A percentile compares a stretch with the other conserved stretches of the same genome.
phyloP scores from a whole-genome alignment of 192 early-diverging fungal genomes.

The Backusella tuberculispora region DNA sequence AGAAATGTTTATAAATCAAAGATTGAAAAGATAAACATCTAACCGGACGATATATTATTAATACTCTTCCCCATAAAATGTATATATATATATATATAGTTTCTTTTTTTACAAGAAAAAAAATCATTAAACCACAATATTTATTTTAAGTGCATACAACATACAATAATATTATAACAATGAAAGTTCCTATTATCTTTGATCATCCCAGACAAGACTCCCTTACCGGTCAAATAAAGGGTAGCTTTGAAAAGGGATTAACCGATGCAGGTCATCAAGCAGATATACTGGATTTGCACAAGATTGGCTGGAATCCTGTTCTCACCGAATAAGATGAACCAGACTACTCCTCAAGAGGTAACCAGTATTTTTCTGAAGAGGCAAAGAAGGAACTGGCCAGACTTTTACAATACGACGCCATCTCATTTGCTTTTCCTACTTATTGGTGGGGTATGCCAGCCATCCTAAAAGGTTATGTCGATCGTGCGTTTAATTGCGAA shows the following conservation, averaged over 20 bases:
- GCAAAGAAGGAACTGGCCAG: neutral
- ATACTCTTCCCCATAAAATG: too few relatives aligned
- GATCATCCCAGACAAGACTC: neutral
- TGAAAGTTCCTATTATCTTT: neutral
- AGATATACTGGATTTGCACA: neutral
- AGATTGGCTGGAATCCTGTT: neutral
- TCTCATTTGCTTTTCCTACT: too few relatives aligned
- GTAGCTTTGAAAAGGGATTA: neutral
- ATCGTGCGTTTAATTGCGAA: neutral
- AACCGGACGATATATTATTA: too few relatives aligned
- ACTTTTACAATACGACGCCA: neutral
- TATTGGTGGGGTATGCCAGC: too few relatives aligned
- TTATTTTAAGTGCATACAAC: too few relatives aligned
- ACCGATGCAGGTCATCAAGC: neutral
- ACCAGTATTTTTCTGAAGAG: neutral
- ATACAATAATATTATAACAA: neutral
- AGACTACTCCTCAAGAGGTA: neutral
- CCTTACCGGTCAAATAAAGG: neutral
- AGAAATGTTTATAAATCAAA: too few relatives aligned
- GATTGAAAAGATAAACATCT: too few relatives aligned
- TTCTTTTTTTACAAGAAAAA: too few relatives aligned
- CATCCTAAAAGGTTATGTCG: neutral
- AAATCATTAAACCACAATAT: too few relatives aligned
- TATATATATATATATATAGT: too few relatives aligned
- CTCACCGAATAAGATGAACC: neutral